Evolutionary conservation across 1,284 basidiomycete species (phyloP).

Genomic region (Apiotrichum laibachii): DNA sequence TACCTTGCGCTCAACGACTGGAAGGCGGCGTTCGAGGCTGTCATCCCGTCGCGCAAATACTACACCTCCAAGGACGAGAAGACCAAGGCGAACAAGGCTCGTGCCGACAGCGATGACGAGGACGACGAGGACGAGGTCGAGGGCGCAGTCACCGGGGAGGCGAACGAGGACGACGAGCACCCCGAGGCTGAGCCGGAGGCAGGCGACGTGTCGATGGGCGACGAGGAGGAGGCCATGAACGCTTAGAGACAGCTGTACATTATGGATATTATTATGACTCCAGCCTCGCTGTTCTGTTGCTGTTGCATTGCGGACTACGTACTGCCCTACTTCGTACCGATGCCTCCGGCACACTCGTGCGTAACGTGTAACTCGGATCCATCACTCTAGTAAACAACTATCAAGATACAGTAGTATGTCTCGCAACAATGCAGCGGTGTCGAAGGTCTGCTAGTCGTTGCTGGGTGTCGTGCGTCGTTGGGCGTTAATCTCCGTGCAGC

Average conservation of each 20-base stretch:
- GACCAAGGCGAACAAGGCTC: slow-evolving; percentile 13
- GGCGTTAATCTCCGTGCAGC: no score
- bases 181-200: not conserved
- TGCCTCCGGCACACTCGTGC: no score
- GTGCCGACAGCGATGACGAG: slow-evolving; percentile 6
- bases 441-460: no score
- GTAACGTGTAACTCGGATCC: no score
- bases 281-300: no score
- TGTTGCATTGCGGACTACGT: no score
- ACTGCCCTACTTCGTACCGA: no score
- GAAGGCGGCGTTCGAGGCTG: slow-evolving; percentile 75
- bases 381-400: not conserved
- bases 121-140: not conserved
- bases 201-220: not conserved
- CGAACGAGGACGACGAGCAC: slow-evolving; percentile 7
- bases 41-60: slow-evolving; percentile 88
- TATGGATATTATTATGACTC: not conserved
- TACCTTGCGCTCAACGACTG: slow-evolving; percentile 82
- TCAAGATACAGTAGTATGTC: slow-evolving; percentile 3
- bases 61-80: slow-evolving; percentile 21
- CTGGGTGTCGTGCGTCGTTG: no score
- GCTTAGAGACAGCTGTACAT: slow-evolving; percentile 10
- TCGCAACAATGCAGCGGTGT: not conserved
- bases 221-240: slow-evolving; percentile 29
- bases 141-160: slow-evolving; percentile 1